phyloP scores from a whole-genome alignment of 73 alveolate species.

The Breviolum minutum region DNA sequence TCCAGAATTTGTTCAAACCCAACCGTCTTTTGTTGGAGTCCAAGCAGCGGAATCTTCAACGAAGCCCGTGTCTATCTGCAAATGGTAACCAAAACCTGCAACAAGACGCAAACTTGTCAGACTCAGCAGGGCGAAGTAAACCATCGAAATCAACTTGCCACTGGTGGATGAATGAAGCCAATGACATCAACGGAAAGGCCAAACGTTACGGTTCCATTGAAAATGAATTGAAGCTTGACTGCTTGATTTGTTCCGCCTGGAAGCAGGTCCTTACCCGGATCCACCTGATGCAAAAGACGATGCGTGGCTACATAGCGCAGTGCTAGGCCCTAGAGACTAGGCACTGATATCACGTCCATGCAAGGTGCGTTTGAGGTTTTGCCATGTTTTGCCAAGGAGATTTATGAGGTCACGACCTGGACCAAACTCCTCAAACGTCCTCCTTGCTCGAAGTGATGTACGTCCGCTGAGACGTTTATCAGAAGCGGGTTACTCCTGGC shows the following conservation, averaged over 20 bases:
- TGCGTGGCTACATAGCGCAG: not conserved
- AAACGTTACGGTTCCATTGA: too few relatives aligned
- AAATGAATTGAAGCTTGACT: too few relatives aligned
- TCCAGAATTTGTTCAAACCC: not conserved
- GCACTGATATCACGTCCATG: not conserved
- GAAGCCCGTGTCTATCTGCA: not conserved
- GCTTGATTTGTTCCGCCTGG: slow-evolving; percentile 1
- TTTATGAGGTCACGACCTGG: not conserved
- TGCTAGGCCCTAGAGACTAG: not conserved
- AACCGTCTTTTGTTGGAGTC: too few relatives aligned
- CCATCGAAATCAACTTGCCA: too few relatives aligned
- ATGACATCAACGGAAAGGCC: too few relatives aligned
- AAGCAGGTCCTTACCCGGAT: slow-evolving; percentile 17
- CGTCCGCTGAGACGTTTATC: not conserved
- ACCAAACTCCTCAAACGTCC: slow-evolving; percentile 19
- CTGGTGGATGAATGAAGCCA: too few relatives aligned
- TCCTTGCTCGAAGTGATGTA: slow-evolving; percentile 36
- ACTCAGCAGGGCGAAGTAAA: too few relatives aligned
- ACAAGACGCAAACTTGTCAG: too few relatives aligned
- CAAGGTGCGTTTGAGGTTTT: not conserved
- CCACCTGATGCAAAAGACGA: not conserved
- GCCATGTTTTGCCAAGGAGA: too few relatives aligned
- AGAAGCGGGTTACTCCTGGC: slow-evolving; percentile 13
- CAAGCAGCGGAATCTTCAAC: not conserved
- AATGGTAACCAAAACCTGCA: not conserved